A percentile compares a stretch with the other conserved stretches of the same genome.
phyloP scores from a whole-genome alignment of 805 yeast species.

The Lipomyces orientalis region DNA sequence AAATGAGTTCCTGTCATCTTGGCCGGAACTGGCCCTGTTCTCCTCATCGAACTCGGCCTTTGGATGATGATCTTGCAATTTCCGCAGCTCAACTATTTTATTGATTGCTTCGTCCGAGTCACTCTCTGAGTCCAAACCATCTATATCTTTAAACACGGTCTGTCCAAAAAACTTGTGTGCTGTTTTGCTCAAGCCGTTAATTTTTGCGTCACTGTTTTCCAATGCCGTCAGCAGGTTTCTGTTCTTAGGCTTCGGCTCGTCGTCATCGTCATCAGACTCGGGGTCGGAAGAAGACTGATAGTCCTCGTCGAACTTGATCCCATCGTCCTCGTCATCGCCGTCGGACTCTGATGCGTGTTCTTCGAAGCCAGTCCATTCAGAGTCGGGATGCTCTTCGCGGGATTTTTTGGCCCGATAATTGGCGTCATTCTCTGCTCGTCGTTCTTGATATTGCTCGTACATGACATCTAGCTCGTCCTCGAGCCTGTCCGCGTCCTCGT shows the following conservation, averaged over 20 bases:
- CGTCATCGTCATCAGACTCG: slow-evolving; percentile 38
- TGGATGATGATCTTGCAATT: slow-evolving; percentile 12
- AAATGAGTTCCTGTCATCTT: slow-evolving; percentile 28
- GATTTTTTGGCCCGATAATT: slow-evolving; percentile 58
- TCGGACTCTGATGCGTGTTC: slow-evolving; percentile 31
- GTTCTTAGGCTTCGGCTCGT: slow-evolving; percentile 33
- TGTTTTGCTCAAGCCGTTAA: slow-evolving; percentile 44
- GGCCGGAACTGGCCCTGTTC: slow-evolving; percentile 27
- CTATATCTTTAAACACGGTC: slow-evolving; percentile 45
- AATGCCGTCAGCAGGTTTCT: slow-evolving; percentile 34
- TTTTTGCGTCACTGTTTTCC: slow-evolving; percentile 37
- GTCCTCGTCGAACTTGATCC: slow-evolving; percentile 44
- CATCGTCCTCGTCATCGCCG: slow-evolving; percentile 43
- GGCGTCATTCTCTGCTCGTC: slow-evolving; percentile 51
- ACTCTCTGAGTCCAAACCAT: slow-evolving; percentile 40
- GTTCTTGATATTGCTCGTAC: slow-evolving; percentile 67
- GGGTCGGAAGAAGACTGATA: slow-evolving; percentile 41
- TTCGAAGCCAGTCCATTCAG: slow-evolving; percentile 57
- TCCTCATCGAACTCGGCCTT: slow-evolving; percentile 29
- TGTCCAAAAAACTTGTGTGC: slow-evolving; percentile 50
- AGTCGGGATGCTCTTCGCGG: slow-evolving; percentile 56
- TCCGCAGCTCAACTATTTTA: slow-evolving; percentile 17
- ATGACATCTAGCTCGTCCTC: slow-evolving; percentile 83
- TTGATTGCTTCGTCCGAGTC: slow-evolving; percentile 40
- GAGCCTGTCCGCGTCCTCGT: slow-evolving; percentile 53